These are phyloP conservation scores for Saccharomyces hybrid DNA, from an alignment of 1,139 yeast genomes.

Conservation along the genomic window DNA sequence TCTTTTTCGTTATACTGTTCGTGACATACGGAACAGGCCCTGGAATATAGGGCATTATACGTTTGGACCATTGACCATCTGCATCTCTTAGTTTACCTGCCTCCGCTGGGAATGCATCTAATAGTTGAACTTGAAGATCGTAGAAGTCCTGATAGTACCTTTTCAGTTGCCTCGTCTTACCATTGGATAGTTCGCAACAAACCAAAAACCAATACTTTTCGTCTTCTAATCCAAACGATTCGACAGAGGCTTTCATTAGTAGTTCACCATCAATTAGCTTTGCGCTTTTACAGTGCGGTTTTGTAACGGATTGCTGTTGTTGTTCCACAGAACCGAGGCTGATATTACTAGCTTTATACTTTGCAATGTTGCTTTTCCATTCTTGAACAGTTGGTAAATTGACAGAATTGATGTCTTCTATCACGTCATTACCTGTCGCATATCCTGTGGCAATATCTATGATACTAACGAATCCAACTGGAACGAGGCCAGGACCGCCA, in stretches of 20 bases:
- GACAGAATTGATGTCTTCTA: conserved; percentile 51
- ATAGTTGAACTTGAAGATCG: conserved; percentile 78
- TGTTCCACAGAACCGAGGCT: conserved; percentile 44
- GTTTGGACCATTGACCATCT: conserved; percentile 45
- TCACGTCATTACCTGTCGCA: conserved; percentile 42
- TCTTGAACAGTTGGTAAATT: conserved; percentile 87
- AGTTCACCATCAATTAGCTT: conserved; percentile 21
- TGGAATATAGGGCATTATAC: conserved; percentile 90
- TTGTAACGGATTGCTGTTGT: not conserved
- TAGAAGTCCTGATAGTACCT: conserved; percentile 94
- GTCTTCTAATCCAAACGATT: conserved; percentile 71
- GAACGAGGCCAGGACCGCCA: conserved; percentile 98
- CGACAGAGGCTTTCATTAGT: conserved; percentile 63
- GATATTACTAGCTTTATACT: conserved; percentile 83
- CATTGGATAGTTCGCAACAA: conserved; percentile 61
- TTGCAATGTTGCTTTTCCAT: conserved; percentile 89
- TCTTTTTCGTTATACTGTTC: conserved; percentile 79
- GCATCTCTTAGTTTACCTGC: conserved; percentile 64
- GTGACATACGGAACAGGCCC: conserved; percentile 93
- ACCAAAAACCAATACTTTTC: conserved; percentile 89
- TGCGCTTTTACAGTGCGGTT: conserved; percentile 8
- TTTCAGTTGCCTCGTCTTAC: conserved; percentile 63
- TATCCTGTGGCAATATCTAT: conserved; percentile 65
- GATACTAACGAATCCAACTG: conserved; percentile 81
- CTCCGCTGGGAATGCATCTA: conserved; percentile 83